Evolutionary conservation across 2,329 filamentous ascomycete species (phyloP).

Genomic region (Talaromyces piceae): DNA sequence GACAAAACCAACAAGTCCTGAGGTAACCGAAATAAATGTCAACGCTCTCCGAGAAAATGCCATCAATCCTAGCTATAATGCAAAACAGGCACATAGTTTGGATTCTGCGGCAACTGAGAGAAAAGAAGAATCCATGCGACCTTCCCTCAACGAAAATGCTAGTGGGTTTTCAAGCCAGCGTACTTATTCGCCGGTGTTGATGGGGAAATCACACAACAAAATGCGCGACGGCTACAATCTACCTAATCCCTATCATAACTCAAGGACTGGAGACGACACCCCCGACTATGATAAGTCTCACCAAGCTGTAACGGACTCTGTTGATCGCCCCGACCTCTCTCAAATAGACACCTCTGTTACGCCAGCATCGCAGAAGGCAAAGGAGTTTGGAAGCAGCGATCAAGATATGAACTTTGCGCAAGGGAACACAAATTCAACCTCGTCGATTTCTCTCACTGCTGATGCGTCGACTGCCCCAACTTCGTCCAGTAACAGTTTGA

Average conservation of each 20-base stretch:
- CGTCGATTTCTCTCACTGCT: slow-evolving; percentile 21
- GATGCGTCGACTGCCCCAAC: slow-evolving; percentile 22
- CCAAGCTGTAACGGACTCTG: slow-evolving; percentile 14
- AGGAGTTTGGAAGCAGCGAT: slow-evolving; percentile 18
- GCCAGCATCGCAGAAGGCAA: slow-evolving; percentile 17
- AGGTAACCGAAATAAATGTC: slow-evolving; percentile 39
- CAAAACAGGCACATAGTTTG: slow-evolving; percentile 22
- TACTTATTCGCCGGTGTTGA: slow-evolving; percentile 28
- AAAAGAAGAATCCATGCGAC: slow-evolving; percentile 22
- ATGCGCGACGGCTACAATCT: slow-evolving; percentile 18
- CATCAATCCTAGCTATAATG: slow-evolving; percentile 24
- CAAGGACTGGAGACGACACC: slow-evolving; percentile 12
- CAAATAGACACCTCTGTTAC: slow-evolving; percentile 23
- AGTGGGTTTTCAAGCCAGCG: slow-evolving; percentile 22
- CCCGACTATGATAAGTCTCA: slow-evolving; percentile 19
- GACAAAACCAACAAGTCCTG: slow-evolving; percentile 38
- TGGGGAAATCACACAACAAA: slow-evolving; percentile 22
- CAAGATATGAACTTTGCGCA: slow-evolving; percentile 24
- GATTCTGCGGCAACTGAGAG: slow-evolving; percentile 24
- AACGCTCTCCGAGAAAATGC: slow-evolving; percentile 27
- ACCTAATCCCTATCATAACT: slow-evolving; percentile 17
- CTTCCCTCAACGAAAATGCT: slow-evolving; percentile 24
- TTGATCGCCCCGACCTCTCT: slow-evolving; percentile 21
- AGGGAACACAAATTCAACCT: slow-evolving; percentile 25
- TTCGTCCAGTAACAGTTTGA: slow-evolving; percentile 23